Percentiles rank a stretch among this genome's conserved stretches.
phyloP scores from a whole-genome alignment of 257 asterid genomes.

The Fraxinus anomala region DNA sequence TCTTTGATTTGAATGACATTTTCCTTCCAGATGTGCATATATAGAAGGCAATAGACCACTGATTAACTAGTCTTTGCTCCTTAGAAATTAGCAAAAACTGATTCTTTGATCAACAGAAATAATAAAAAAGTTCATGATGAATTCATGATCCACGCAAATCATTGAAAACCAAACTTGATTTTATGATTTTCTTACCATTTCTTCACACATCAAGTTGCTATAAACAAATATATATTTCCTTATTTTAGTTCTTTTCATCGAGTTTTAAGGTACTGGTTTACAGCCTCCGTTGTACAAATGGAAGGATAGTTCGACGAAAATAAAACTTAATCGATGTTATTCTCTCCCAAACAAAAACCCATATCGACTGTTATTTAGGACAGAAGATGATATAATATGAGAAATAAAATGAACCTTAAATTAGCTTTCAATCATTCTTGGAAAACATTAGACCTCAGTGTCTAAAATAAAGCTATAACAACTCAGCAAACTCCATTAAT shows the following conservation, averaged over 20 bases:
- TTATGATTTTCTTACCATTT: no score
- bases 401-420: constrained; percentile 10
- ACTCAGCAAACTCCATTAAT: constrained; percentile 29
- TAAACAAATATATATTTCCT: neutral
- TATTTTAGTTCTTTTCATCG: neutral
- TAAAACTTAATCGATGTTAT: neutral
- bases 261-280: neutral
- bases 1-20: no score
- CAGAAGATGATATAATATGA: constrained; percentile 3
- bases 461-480: constrained; percentile 32
- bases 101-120: no score
- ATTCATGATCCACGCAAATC: no score
- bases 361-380: neutral
- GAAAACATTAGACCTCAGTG: constrained; percentile 17
- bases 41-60: no score
- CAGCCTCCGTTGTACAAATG: neutral
- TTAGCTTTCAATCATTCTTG: constrained; percentile 26
- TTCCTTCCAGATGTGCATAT: no score
- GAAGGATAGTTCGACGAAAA: neutral
- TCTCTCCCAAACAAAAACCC: neutral
- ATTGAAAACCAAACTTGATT: no score
- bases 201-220: no score
- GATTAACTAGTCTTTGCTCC: no score
- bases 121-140: no score
- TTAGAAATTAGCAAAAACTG: no score